phyloP scores from a whole-genome alignment of 2,329 filamentous ascomycete species.

The Cyanodermella asteris region DNA sequence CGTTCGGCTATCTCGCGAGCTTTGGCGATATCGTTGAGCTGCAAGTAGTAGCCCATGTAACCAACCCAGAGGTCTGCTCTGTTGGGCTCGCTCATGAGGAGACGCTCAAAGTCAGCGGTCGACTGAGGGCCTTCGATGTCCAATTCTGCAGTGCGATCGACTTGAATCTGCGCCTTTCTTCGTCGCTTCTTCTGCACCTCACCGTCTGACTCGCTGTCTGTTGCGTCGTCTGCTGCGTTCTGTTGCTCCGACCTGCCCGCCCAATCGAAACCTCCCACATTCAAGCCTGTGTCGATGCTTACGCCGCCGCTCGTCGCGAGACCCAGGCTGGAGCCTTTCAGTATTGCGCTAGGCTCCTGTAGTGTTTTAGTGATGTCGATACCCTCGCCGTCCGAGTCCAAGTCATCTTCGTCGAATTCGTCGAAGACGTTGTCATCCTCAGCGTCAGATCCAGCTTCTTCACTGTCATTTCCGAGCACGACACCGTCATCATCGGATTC shows the following conservation, averaged over 20 bases:
- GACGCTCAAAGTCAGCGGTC: slow-evolving; percentile 76
- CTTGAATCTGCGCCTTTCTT: slow-evolving; percentile 53
- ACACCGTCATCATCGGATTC: slow-evolving; percentile 20
- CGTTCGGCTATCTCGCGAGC: slow-evolving; percentile 78
- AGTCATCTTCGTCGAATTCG: background rate
- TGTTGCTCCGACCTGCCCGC: slow-evolving; percentile 47
- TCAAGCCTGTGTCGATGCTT: too few species aligned
- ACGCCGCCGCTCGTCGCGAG: background rate
- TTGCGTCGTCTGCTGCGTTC: slow-evolving; percentile 15
- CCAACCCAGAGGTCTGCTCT: slow-evolving; percentile 86
- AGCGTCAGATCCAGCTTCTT: slow-evolving; percentile 11
- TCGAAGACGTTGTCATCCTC: slow-evolving; percentile 11
- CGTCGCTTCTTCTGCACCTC: slow-evolving; percentile 49
- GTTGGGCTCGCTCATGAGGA: slow-evolving; percentile 78
- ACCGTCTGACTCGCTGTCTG: slow-evolving; percentile 29
- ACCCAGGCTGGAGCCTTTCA: background rate
- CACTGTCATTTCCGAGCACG: slow-evolving; percentile 23
- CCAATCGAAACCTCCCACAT: slow-evolving; percentile 72
- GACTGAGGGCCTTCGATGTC: slow-evolving; percentile 77
- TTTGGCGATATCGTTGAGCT: slow-evolving; percentile 70
- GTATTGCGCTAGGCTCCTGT: too few species aligned
- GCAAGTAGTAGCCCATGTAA: slow-evolving; percentile 98
- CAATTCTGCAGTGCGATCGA: slow-evolving; percentile 81
- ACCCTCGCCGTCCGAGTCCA: background rate
- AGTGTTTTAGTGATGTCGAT: too few species aligned